phyloP scores from a whole-genome alignment of 805 yeast genomes.

The Deakozyma indianensis region DNA sequence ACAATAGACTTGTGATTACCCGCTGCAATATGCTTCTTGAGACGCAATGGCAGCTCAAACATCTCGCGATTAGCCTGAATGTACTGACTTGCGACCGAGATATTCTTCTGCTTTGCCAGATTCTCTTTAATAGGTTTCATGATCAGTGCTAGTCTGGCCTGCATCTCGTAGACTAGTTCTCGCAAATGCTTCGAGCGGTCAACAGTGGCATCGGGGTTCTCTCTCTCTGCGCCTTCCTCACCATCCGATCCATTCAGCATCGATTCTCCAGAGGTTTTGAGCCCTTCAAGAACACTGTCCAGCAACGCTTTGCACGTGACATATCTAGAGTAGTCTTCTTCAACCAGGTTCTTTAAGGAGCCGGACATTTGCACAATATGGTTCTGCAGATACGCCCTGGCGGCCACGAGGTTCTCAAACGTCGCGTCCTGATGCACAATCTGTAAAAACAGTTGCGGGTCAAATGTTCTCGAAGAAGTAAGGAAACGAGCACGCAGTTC shows the following conservation, averaged over 20 bases:
- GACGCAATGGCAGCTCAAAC: conserved; percentile 41
- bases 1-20: conserved; percentile 46
- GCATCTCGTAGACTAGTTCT: conserved; percentile 26
- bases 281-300: conserved; percentile 35
- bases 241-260: conserved; percentile 31
- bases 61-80: conserved; percentile 38
- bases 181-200: no score
- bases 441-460: conserved; percentile 40
- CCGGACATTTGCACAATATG: conserved; percentile 36
- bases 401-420: conserved; percentile 32
- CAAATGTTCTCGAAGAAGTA: conserved; percentile 43
- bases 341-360: conserved; percentile 36
- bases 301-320: conserved; percentile 50
- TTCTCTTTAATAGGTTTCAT: conserved; percentile 47
- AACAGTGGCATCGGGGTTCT: conserved; percentile 21
- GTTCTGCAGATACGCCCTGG: conserved; percentile 34
- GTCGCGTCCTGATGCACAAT: conserved; percentile 43
- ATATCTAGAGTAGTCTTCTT: conserved; percentile 46
- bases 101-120: conserved; percentile 32
- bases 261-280: not conserved
- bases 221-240: conserved; percentile 19
- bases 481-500: conserved; percentile 30
- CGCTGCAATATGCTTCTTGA: conserved; percentile 28
- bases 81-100: conserved; percentile 34
- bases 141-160: conserved; percentile 35